Evolutionary conservation across 2,329 filamentous ascomycete genomes (phyloP).

Genomic region (Hypoxylon sp.): DNA sequence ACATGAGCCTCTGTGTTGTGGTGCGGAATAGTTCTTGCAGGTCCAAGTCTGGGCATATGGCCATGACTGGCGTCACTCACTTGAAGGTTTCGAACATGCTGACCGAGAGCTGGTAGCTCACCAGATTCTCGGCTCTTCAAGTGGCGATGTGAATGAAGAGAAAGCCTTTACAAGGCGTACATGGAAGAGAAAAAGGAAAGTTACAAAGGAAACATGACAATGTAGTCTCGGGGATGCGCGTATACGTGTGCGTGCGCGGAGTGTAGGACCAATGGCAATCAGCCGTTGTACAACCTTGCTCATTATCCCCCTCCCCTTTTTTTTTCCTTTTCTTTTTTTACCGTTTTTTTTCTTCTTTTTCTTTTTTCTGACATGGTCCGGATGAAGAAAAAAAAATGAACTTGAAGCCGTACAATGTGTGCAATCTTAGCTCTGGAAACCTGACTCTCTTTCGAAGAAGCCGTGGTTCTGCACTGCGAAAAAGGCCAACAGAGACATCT

Average conservation of each 20-base stretch:
- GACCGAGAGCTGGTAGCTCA: background rate
- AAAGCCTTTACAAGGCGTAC: background rate
- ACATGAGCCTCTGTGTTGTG: background rate
- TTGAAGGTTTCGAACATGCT: background rate
- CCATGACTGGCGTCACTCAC: background rate
- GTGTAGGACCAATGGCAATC: background rate
- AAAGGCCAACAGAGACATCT: background rate
- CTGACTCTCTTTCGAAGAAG: background rate
- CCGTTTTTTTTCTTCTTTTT: too few relatives aligned
- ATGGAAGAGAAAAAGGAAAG: background rate
- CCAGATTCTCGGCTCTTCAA: background rate
- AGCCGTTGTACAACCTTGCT: background rate
- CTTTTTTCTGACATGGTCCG: background rate
- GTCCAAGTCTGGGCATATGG: background rate
- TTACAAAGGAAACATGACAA: background rate
- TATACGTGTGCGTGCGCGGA: background rate
- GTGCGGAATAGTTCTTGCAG: background rate
- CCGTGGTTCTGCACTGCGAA: background rate
- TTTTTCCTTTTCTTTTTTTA: too few relatives aligned
- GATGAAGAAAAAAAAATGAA: background rate
- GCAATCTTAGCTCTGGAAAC: background rate
- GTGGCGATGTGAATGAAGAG: background rate
- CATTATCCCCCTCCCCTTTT: too few relatives aligned
- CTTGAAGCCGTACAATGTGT: background rate
- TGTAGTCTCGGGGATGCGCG: background rate